Conservation (phyloP, 1,284 basidiomycete genomes). For the Peniophora sp. region DNA sequence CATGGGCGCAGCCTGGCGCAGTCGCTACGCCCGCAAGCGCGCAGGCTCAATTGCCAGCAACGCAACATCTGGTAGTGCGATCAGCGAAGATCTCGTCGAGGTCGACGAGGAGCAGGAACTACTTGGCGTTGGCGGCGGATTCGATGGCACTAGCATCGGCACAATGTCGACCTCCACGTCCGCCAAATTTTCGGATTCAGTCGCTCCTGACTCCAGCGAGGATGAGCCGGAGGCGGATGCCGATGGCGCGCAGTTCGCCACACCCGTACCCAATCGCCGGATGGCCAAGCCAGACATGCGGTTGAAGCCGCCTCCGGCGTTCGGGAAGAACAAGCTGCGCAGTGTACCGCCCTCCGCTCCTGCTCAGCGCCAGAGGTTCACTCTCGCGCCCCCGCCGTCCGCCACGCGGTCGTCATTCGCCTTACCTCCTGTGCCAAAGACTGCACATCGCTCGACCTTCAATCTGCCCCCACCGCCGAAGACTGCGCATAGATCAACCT, state of each 20-base stretch:
- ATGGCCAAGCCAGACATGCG: constrained; percentile 18
- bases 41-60: constrained; percentile 66
- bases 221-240: constrained; percentile 14
- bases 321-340: constrained; percentile 39
- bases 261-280: constrained; percentile 19
- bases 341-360: constrained; percentile 34
- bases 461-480: constrained; percentile 31
- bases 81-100: constrained; percentile 74
- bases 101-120: constrained; percentile 71
- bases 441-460: constrained; percentile 43
- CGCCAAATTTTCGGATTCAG: constrained; percentile 28
- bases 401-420: constrained; percentile 42
- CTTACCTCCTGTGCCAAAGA: constrained; percentile 32
- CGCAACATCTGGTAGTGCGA: constrained; percentile 53
- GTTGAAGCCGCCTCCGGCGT: constrained; percentile 30
- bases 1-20: constrained; percentile 60
- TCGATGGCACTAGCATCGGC: constrained; percentile 37
- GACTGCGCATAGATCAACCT: constrained; percentile 41
- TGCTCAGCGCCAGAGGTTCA: constrained; percentile 40
- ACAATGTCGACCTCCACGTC: constrained; percentile 25
- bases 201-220: constrained; percentile 22
- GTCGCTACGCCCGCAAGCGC: constrained; percentile 59
- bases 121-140: constrained; percentile 59
- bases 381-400: constrained; percentile 32
- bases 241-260: constrained; percentile 9